phyloP scores from a whole-genome alignment of 306 rosid genomes.

The Cucumis hystrix region DNA sequence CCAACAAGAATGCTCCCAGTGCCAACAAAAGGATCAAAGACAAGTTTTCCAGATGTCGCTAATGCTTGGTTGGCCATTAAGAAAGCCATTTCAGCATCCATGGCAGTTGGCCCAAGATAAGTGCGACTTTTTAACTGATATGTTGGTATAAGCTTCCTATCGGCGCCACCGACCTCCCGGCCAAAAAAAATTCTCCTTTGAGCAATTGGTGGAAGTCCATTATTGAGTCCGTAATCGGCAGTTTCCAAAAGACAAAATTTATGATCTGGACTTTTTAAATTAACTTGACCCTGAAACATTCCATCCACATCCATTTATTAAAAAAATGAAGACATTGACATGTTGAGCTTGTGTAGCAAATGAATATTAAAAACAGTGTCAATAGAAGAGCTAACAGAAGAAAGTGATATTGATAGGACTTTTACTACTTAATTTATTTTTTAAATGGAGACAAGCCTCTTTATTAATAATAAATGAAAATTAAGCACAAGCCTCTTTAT shows the following conservation, averaged over 20 bases:
- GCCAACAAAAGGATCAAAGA: slow-evolving; percentile 90
- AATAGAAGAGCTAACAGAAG: not conserved
- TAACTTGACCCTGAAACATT: slow-evolving; percentile 58
- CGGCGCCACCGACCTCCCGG: slow-evolving; percentile 81
- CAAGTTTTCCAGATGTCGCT: slow-evolving; percentile 62
- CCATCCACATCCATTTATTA: not conserved
- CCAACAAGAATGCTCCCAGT: slow-evolving; percentile 89
- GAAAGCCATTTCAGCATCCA: slow-evolving; percentile 98
- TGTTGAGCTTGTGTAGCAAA: not conserved
- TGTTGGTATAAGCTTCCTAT: slow-evolving; percentile 83
- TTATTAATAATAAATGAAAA: no score
- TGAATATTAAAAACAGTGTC: not conserved
- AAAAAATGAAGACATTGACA: not conserved
- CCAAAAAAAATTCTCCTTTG: slow-evolving; percentile 77
- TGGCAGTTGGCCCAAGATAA: slow-evolving; percentile 99
- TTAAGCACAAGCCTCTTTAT: no score
- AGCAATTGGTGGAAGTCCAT: slow-evolving; percentile 81
- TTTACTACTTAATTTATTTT: not conserved
- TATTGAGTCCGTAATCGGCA: slow-evolving; percentile 60
- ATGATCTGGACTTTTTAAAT: slow-evolving; percentile 72
- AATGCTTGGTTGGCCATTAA: slow-evolving; percentile 95
- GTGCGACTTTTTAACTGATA: slow-evolving; percentile 84
- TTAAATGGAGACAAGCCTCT: no score
- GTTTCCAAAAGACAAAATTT: slow-evolving; percentile 81
- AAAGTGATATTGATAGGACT: not conserved